Percentiles rank a stretch among this genome's conserved stretches.
Evolutionary conservation across 768 basidiomycete species (phyloP).

Genomic region (Lactarius tabidus): DNA sequence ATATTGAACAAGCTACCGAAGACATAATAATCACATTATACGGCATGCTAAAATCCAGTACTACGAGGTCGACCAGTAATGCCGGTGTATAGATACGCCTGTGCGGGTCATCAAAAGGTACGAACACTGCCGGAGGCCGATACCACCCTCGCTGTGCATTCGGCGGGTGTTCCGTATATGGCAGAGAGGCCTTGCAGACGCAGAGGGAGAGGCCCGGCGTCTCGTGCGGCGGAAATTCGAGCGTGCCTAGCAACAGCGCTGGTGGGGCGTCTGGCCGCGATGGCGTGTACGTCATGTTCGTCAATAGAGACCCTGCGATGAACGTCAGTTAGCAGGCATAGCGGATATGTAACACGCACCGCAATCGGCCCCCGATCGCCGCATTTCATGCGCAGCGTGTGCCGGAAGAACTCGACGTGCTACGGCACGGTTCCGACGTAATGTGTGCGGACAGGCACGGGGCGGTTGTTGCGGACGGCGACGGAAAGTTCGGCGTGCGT

Average conservation of each 20-base stretch:
- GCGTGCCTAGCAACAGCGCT: slow-evolving; percentile 65
- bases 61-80: slow-evolving; percentile 89
- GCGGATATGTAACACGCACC: slow-evolving; percentile 36
- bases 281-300: slow-evolving; percentile 61
- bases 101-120: slow-evolving; percentile 34
- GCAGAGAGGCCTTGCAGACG: slow-evolving; percentile 78
- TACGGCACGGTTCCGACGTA: slow-evolving; percentile 95
- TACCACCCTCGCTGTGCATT: slow-evolving; percentile 97
- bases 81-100: slow-evolving; percentile 71
- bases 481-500: slow-evolving; percentile 70
- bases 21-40: slow-evolving; percentile 99
- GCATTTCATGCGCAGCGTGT: slow-evolving; percentile 58
- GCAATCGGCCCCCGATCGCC: slow-evolving; percentile 36
- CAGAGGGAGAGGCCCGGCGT: slow-evolving; percentile 66
- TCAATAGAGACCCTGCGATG: slow-evolving; percentile 55
- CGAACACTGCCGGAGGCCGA: slow-evolving; percentile 78
- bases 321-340: slow-evolving; percentile 3
- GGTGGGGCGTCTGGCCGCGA: slow-evolving; percentile 69
- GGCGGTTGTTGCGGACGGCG: slow-evolving; percentile 56
- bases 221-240: slow-evolving; percentile 66
- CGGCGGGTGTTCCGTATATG: slow-evolving; percentile 94
- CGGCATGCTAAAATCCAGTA: slow-evolving; percentile 99
- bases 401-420: slow-evolving; percentile 83
- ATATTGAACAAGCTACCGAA: too few relatives aligned
- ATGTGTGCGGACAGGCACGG: slow-evolving; percentile 43